Evolutionary conservation across 2,329 filamentous ascomycete species (phyloP).

Genomic region (Sporothrix inflata): DNA sequence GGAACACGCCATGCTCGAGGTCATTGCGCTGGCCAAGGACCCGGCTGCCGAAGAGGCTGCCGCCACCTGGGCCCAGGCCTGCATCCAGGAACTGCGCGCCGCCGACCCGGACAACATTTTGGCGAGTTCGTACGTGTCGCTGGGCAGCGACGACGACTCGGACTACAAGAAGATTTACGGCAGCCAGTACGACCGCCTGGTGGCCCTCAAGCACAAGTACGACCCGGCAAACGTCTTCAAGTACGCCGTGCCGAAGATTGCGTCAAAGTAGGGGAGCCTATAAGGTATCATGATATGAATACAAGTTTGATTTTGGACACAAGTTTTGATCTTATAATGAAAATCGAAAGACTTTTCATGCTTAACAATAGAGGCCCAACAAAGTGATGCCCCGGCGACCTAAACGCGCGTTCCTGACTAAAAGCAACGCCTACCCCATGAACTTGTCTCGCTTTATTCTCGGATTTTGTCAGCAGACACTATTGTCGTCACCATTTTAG

Average conservation of each 20-base stretch:
- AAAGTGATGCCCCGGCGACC: too few species aligned
- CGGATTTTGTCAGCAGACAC: neutral
- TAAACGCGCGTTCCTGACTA: too few species aligned
- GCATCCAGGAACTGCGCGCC: neutral
- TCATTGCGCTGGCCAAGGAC: slow-evolving; percentile 1
- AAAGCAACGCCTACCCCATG: too few species aligned
- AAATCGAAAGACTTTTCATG: too few species aligned
- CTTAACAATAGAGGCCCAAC: too few species aligned
- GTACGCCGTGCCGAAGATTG: slow-evolving; percentile 1
- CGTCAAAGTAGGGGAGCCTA: neutral
- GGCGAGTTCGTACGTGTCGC: slow-evolving; percentile 16
- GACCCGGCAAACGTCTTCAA: slow-evolving; percentile 18
- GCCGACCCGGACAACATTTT: slow-evolving; percentile 8
- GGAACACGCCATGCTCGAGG: slow-evolving; percentile 19
- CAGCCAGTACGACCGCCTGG: slow-evolving; percentile 10
- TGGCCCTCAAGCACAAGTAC: slow-evolving; percentile 23
- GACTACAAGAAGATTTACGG: slow-evolving; percentile 33
- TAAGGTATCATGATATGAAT: neutral
- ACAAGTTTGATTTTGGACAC: neutral
- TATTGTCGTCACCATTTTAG: neutral
- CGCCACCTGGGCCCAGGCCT: neutral
- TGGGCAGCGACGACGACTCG: neutral
- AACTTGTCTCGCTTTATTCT: neutral
- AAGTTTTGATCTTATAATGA: too few species aligned
- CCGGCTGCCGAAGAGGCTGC: neutral